A percentile compares a stretch with the other conserved stretches of the same genome.
Conservation (phyloP, 192 early-diverging fungal genomes). For the Coemansia sp. region DNA sequence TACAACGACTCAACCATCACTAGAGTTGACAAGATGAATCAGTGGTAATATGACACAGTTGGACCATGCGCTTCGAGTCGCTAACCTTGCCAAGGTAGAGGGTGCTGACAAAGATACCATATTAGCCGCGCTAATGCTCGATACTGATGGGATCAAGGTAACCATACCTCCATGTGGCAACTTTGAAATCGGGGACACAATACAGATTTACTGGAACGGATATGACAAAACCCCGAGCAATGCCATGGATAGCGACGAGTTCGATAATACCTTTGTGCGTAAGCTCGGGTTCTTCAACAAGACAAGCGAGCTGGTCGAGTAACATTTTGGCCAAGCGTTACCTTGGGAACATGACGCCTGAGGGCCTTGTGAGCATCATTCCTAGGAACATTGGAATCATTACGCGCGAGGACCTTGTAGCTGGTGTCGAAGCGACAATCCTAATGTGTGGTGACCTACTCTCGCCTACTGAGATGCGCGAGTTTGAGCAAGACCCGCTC, state of each 20-base stretch:
- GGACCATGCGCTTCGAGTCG: constrained; percentile 59
- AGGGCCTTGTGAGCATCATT: constrained; percentile 34
- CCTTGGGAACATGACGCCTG: constrained; percentile 7
- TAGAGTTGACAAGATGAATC: constrained; percentile 12
- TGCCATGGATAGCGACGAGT: constrained; percentile 47
- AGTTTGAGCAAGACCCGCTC: constrained; percentile 55
- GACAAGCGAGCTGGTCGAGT: constrained; percentile 54
- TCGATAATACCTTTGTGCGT: constrained; percentile 11
- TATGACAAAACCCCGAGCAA: too few relatives aligned
- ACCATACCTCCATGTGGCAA: too few relatives aligned
- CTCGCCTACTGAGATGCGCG: constrained; percentile 39
- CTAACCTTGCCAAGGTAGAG: constrained; percentile 37
- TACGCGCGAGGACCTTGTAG: too few relatives aligned
- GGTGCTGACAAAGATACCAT: constrained; percentile 54
- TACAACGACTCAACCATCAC: too few relatives aligned
- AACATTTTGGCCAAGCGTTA: constrained; percentile 62
- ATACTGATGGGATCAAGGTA: constrained; percentile 29
- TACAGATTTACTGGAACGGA: too few relatives aligned
- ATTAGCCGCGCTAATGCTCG: constrained; percentile 57
- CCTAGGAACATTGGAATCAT: not conserved
- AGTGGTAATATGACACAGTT: constrained; percentile 59
- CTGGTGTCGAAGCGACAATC: too few relatives aligned
- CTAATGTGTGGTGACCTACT: constrained; percentile 47
- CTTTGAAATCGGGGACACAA: too few relatives aligned
- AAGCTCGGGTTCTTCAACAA: constrained; percentile 57